These are phyloP conservation scores for Glomus cerebriforme DNA, from an alignment of 192 early-diverging fungal species.

Conservation along the genomic window DNA sequence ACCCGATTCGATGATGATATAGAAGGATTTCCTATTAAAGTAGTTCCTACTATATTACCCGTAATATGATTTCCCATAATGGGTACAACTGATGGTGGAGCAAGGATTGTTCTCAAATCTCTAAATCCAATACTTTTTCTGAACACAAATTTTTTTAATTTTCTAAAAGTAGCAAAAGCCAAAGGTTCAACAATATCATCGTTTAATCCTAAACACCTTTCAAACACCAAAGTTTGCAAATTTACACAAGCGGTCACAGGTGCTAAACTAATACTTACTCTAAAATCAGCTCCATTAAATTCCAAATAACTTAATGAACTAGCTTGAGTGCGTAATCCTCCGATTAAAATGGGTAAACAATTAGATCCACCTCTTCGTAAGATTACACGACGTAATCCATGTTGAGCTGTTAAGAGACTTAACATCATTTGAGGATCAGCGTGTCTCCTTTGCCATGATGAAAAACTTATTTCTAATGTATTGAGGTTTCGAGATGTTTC, in stretches of 20 bases:
- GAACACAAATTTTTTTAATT: slow-evolving; percentile 23
- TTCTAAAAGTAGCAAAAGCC: not conserved
- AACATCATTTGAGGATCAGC: slow-evolving; percentile 10
- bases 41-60: not conserved
- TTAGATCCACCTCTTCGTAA: slow-evolving; percentile 7
- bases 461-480: slow-evolving; percentile 15
- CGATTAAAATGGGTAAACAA: not conserved
- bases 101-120: slow-evolving; percentile 3
- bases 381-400: not conserved
- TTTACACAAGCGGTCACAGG: not conserved
- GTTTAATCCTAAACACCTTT: not conserved
- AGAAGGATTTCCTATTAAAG: not conserved
- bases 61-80: not conserved
- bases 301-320: slow-evolving; percentile 18
- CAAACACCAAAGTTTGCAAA: slow-evolving; percentile 2
- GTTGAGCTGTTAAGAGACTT: slow-evolving; percentile 6
- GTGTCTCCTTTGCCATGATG: slow-evolving; percentile 16
- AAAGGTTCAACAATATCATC: slow-evolving; percentile 17
- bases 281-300: slow-evolving; percentile 15
- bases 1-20: not conserved
- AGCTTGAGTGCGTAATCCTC: not conserved
- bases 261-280: not conserved
- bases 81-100: not conserved
- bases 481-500: not conserved
- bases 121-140: slow-evolving; percentile 15